Base-by-base conservation (phyloP, 306 rosid genomes). In the Sindora glabra region DNA sequence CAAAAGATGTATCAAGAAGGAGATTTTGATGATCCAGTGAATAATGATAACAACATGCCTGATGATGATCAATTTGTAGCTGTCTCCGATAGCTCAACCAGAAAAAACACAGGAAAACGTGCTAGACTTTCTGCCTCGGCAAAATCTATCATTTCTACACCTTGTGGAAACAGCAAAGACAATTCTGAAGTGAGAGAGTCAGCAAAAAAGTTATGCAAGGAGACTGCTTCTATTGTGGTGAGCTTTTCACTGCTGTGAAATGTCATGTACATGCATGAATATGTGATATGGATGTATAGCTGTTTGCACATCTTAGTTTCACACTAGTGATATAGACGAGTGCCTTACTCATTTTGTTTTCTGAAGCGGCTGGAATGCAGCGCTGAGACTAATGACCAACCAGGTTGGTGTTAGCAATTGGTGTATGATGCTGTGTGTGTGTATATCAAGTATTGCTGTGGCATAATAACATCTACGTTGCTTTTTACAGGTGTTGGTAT, bases 351-450 rank as follows among this genome's bases (percentile, higher is more conserved):
- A 71, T 49, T 68, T 67, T 65, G 50, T 69, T 50, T 39, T 50
- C 58, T 46, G 36, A 77, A 65, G 72, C 77, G 32, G 85, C 72
- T 63, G 13, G 80, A 73, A 44, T 74, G 81, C 71, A 65, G 71
- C 68, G 55, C 71, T 26, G 63, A 62, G 61, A 67, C 55, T 27
- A 29, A 66, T 48, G 83, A 54, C 56, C 61, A 65, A 73, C 55
- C 89, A 81, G 95, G 98, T 91, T 77, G 42, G 86, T 83, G 59
- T 52, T 33, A 52, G 68, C 59, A 54, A 33, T 51, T 62, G 37
- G 23, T 32, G 26, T 52, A 40, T 48, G 53, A 34, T 52, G 45
- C 59, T 62, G 55, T 66, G 8, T 18, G 12, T 34, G 33, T 48
- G 47, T 51, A 47, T 41, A n/a, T n/a, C n/a, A n/a, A n/a, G n/a